Evolutionary conservation across 331 rosid species (phyloP).

Genomic region (Acacia pycnantha): DNA sequence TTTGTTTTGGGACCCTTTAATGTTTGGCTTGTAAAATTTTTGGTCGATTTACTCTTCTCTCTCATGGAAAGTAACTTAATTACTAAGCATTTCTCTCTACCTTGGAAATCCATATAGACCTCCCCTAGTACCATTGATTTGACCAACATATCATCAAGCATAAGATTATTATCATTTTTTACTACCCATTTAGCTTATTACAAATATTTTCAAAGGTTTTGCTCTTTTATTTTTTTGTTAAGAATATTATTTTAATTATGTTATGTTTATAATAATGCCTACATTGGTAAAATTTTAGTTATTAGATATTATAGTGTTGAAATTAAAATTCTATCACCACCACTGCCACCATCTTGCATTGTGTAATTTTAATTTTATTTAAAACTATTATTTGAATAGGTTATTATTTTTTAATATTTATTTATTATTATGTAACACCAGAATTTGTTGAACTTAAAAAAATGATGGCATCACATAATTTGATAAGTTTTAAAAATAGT

Average conservation of each 20-base stretch:
- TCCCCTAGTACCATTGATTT: not conserved
- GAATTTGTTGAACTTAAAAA: not conserved
- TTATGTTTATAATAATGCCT: not conserved
- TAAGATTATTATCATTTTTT: not conserved
- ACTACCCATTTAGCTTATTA: not conserved
- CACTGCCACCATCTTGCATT: not conserved
- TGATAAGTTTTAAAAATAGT: not conserved
- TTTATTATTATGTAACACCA: not conserved
- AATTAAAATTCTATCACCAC: not conserved
- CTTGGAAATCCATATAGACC: not conserved
- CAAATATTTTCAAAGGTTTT: not conserved
- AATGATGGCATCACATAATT: not conserved
- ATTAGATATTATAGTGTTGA: not conserved
- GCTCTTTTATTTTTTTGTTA: not conserved
- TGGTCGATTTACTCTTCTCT: not conserved
- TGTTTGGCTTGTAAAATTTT: not conserved
- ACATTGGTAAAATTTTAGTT: not conserved
- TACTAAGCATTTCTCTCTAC: not conserved
- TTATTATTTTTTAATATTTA: not conserved
- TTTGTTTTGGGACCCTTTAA: not conserved
- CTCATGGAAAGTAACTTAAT: not conserved
- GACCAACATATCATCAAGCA: not conserved
- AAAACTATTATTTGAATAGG: not conserved
- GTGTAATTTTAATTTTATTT: not conserved
- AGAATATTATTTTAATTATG: not conserved